Base-by-base conservation (phyloP, 768 basidiomycete species). In the Astraeus odoratus region DNA sequence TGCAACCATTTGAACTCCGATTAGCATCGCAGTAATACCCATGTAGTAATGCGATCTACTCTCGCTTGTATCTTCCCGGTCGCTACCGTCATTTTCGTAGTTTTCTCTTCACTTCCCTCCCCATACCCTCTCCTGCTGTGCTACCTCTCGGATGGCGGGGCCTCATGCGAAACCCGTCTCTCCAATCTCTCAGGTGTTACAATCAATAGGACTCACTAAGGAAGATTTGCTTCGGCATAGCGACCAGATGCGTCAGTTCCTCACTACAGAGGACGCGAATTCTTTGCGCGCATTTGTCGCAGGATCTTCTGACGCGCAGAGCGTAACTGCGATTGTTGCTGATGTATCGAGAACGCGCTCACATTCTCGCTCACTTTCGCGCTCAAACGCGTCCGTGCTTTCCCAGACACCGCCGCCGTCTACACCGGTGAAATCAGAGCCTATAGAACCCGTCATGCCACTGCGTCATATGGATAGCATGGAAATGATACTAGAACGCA, bases 241-340 rank as follows among this genome's bases (percentile, higher is more conserved):
- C 56, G 75, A 82, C 67, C 77, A 86, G 61, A 88, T 89, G 86
- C 81, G 85, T 42, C 78, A 79, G 54, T 87, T 86, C 68, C 72
- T 86, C 53, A 81, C 77, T 26, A 65, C 77, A 24, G 74, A 80
- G 57, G 68, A 68, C 55, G 58, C 66, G 42, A 59, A 61, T 45
- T 61, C 73, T 64, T 63, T 72, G 63, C 73, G 74, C 66, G 70
- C 57, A 50, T 68, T 53, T 65, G 66, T 54, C 56, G 47, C 40
- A 47, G 65, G 55, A 56, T 59, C 49, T 59, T 48, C 67, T 59
- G 54, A 65, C 51, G 51, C 57, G 59, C 43, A 71, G 66, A 53
- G 67, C 41, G 52, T 59, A 43, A 65, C 64, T 35, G 57, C 65
- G 5, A 68, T 64, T 67, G 71, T 65, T 66, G 69, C 37, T 26